Conservation (phyloP, 257 asterid species). For the Ilex asprella region DNA sequence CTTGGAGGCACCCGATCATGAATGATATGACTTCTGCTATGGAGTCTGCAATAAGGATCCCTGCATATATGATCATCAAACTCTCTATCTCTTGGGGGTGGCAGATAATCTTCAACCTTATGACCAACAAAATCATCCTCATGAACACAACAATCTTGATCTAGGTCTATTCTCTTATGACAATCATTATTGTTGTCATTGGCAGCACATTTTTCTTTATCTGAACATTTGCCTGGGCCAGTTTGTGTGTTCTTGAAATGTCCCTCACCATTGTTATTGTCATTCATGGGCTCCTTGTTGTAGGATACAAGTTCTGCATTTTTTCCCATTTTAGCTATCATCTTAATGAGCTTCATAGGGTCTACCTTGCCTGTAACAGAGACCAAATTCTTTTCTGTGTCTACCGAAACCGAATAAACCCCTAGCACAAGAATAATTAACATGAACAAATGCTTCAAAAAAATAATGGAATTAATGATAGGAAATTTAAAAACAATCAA, state of each 20-base stretch:
- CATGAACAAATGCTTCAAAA: background rate
- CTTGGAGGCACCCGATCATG: constrained; percentile 1
- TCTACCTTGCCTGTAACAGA: constrained; percentile 27
- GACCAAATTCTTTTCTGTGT: constrained; percentile 20
- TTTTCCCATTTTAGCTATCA: constrained; percentile 21
- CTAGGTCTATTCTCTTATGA: background rate
- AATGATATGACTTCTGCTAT: constrained; percentile 12
- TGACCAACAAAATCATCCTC: background rate
- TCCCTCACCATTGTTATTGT: background rate
- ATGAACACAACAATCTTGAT: constrained; percentile 2
- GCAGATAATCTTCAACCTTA: constrained; percentile 10
- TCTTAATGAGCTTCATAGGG: constrained; percentile 10
- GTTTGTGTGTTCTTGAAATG: background rate
- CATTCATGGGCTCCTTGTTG: constrained; percentile 6
- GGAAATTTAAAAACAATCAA: background rate
- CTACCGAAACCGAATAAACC: constrained; percentile 15
- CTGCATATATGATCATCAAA: constrained; percentile 6
- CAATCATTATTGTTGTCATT: background rate
- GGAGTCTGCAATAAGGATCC: constrained; percentile 16
- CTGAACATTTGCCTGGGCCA: background rate
- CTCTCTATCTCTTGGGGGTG: constrained; percentile 13
- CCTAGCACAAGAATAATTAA: constrained; percentile 9
- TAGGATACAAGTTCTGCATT: constrained; percentile 15
- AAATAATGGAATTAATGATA: background rate
- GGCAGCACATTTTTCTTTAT: background rate